Conservation (phyloP, 2,329 filamentous ascomycete genomes). For the Westerdykella aurantiaca region DNA sequence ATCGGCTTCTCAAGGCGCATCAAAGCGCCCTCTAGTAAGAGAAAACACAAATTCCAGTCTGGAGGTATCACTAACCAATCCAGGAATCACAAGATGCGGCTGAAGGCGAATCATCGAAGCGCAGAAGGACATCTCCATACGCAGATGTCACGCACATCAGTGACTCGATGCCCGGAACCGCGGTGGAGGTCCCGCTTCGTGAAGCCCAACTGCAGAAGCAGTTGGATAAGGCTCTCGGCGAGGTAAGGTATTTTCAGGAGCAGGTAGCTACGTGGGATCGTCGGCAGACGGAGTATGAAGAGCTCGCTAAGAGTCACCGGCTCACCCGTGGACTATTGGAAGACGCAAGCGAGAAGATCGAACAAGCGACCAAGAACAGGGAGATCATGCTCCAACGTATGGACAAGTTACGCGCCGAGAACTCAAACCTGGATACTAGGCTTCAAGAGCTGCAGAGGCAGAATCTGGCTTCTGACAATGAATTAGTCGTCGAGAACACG, state of each 20-base stretch:
- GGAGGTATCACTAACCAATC: not conserved
- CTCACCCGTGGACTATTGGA: constrained; percentile 15
- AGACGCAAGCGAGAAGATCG: constrained; percentile 11
- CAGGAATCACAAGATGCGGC: constrained; percentile 17
- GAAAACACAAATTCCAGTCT: not conserved
- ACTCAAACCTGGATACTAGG: constrained; percentile 8
- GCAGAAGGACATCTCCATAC: constrained; percentile 29
- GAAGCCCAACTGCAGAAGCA: constrained; percentile 3
- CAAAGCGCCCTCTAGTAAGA: constrained; percentile 26
- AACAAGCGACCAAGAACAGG: constrained; percentile 10
- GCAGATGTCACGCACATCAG: constrained; percentile 38
- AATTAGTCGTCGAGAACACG: not conserved
- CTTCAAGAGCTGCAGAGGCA: constrained; percentile 16
- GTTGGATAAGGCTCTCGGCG: not conserved
- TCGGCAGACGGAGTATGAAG: constrained; percentile 26
- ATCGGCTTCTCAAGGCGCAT: constrained; percentile 9
- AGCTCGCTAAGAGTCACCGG: constrained; percentile 15
- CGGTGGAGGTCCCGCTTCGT: constrained; percentile 10
- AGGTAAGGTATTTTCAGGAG: constrained; percentile 12
- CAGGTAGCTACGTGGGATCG: constrained; percentile 14
- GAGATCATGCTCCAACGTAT: constrained; percentile 17
- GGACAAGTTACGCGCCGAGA: constrained; percentile 10
- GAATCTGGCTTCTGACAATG: constrained; percentile 13
- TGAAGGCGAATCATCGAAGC: constrained; percentile 22
- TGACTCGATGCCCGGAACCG: constrained; percentile 36